Percentiles rank a stretch among this genome's conserved stretches.
These are phyloP conservation scores for Cynanchum wilfordii DNA, from an alignment of 257 asterid genomes.

Conservation along the genomic window DNA sequence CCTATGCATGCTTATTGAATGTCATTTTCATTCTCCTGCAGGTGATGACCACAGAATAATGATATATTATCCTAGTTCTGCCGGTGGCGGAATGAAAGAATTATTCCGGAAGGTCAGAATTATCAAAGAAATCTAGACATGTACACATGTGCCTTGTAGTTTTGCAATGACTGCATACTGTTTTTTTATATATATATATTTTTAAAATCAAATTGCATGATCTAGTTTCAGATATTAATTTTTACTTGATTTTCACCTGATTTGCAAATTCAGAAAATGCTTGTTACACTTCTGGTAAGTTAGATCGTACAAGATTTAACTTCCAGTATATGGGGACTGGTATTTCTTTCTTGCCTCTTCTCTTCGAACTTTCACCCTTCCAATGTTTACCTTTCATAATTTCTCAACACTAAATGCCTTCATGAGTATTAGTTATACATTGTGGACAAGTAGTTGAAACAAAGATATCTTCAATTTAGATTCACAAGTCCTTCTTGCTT, in stretches of 20 bases:
- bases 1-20: constrained; percentile 16
- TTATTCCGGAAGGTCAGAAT: constrained; percentile 81
- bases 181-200: too few species aligned
- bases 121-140: not conserved
- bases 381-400: not conserved
- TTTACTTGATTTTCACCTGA: not conserved
- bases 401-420: not conserved
- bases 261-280: not conserved
- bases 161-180: not conserved
- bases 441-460: not conserved
- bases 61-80: constrained; percentile 98
- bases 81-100: constrained; percentile 98
- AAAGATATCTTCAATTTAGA: not conserved
- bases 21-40: constrained; percentile 35
- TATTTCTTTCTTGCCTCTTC: not conserved
- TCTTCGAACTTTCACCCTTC: not conserved
- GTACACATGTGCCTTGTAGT: not conserved
- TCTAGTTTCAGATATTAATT: not conserved
- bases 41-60: constrained; percentile 96
- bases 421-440: not conserved
- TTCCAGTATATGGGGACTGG: not conserved
- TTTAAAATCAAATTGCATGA: not conserved
- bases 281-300: not conserved
- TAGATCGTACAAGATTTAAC: not conserved
- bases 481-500: constrained; percentile 12